A percentile compares a stretch with the other conserved stretches of the same genome.
These are phyloP conservation scores for Yamadazyma jaroonii DNA, from an alignment of 1,139 yeast species.

Conservation along the genomic window DNA sequence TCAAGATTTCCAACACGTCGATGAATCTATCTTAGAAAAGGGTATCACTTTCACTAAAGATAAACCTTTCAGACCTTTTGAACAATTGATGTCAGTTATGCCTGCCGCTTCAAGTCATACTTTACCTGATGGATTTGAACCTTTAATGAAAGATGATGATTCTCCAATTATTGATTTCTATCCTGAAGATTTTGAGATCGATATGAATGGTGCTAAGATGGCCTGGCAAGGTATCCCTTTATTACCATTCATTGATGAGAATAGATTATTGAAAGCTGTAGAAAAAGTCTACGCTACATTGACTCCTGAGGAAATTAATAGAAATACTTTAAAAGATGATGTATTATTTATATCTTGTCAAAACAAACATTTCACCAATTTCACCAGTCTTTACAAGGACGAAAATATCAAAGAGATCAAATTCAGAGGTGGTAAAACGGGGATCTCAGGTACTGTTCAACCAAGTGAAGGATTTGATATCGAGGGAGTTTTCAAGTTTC, in stretches of 20 bases:
- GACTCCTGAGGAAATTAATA: conserved; percentile 62
- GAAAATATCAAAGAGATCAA: conserved; percentile 24
- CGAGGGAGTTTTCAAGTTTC: conserved; percentile 51
- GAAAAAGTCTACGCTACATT: conserved; percentile 60
- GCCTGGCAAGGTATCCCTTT: conserved; percentile 95
- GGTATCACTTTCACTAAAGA: conserved; percentile 67
- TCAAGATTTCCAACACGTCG: conserved; percentile 66
- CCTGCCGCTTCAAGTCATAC: conserved; percentile 97
- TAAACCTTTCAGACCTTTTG: conserved; percentile 86
- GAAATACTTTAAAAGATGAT: conserved; percentile 69
- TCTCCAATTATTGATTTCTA: conserved; percentile 90
- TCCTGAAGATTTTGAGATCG: conserved; percentile 85
- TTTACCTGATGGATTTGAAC: conserved; percentile 79
- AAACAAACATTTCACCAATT: conserved; percentile 45
- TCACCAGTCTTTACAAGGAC: conserved; percentile 33
- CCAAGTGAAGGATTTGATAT: conserved; percentile 45
- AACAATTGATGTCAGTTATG: conserved; percentile 94
- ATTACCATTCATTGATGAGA: conserved; percentile 86
- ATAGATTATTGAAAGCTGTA: conserved; percentile 66
- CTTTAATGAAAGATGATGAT: conserved; percentile 74
- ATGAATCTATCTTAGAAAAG: conserved; percentile 43
- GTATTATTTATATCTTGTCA: conserved; percentile 57
- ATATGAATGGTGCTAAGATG: conserved; percentile 94
- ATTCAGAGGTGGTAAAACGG: conserved; percentile 49
- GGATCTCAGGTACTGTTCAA: conserved; percentile 66